Conservation (phyloP, 192 early-diverging fungal genomes). For the Chytriomyces sp. region DNA sequence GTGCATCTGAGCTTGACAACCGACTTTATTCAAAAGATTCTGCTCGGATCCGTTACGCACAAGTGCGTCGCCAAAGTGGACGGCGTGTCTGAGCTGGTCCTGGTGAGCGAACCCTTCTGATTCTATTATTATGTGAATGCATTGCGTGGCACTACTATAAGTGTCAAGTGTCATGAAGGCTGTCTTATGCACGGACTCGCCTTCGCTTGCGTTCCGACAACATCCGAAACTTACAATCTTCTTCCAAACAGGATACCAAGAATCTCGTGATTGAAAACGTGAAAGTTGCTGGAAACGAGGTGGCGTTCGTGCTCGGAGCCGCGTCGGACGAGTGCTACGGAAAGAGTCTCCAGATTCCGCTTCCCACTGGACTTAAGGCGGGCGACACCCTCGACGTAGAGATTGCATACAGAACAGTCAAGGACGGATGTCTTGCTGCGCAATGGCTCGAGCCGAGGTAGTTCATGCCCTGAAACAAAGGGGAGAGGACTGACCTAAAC, state of each 20-base stretch:
- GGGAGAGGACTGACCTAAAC: too few relatives aligned
- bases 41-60: slow-evolving; percentile 70
- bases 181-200: neutral
- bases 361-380: slow-evolving; percentile 38
- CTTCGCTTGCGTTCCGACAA: neutral
- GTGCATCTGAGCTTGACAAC: slow-evolving; percentile 74
- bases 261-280: slow-evolving; percentile 10
- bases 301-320: slow-evolving; percentile 33
- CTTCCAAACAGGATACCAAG: slow-evolving; percentile 25
- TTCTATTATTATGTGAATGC: neutral
- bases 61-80: slow-evolving; percentile 57
- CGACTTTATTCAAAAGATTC: slow-evolving; percentile 72
- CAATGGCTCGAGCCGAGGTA: slow-evolving; percentile 87
- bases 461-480: too few relatives aligned
- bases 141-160: neutral
- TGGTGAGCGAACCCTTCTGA: too few relatives aligned
- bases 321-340: slow-evolving; percentile 57
- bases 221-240: neutral
- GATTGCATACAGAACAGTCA: slow-evolving; percentile 77
- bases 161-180: neutral
- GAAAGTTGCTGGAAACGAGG: neutral
- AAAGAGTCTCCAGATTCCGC: slow-evolving; percentile 67
- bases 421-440: slow-evolving; percentile 75
- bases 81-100: slow-evolving; percentile 60
- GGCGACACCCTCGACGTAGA: slow-evolving; percentile 52